These are phyloP conservation scores for Dictyostelium brefeldianum DNA, from an alignment of 78 protist genomes.

Conservation along the genomic window DNA sequence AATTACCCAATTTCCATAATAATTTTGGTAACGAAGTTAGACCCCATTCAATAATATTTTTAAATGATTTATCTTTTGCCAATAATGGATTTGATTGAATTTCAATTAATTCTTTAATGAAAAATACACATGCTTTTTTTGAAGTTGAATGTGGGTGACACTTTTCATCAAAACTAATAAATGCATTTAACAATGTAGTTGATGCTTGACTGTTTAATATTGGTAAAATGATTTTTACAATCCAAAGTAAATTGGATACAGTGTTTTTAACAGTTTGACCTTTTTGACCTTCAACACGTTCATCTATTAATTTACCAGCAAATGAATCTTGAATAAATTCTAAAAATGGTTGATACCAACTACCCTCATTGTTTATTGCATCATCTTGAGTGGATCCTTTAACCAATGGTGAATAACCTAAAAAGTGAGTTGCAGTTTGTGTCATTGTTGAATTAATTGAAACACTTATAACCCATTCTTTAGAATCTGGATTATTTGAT, in stretches of 20 bases:
- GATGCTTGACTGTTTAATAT: not conserved
- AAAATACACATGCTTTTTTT: slow-evolving; percentile 71
- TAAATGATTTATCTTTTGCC: slow-evolving; percentile 49
- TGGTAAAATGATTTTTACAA: slow-evolving; percentile 30
- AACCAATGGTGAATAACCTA: not conserved
- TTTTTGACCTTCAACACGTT: not conserved
- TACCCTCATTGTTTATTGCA: not conserved
- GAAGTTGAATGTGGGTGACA: slow-evolving; percentile 56
- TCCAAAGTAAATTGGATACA: slow-evolving; percentile 31
- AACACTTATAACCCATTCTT: slow-evolving; percentile 36
- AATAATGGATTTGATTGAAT: slow-evolving; percentile 17
- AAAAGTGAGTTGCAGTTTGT: slow-evolving; percentile 21
- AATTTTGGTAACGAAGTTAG: slow-evolving; percentile 57
- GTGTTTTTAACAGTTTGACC: slow-evolving; percentile 31
- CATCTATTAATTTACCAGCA: slow-evolving; percentile 33
- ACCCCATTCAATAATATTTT: slow-evolving; percentile 71
- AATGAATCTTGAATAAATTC: slow-evolving; percentile 44
- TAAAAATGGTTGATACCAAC: slow-evolving; percentile 7
- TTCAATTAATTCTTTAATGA: slow-evolving; percentile 54
- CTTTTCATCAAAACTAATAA: slow-evolving; percentile 59
- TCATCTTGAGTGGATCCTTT: not conserved
- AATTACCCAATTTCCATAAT: slow-evolving; percentile 46
- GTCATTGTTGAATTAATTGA: slow-evolving; percentile 41
- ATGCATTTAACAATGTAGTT: slow-evolving; percentile 16
- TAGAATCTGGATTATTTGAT: slow-evolving; percentile 53